Evolutionary conservation across 495 filamentous ascomycete genomes (phyloP), one percentile per base, ranked within the genome.

Genomic region (Durotheca rogersii): DNA sequence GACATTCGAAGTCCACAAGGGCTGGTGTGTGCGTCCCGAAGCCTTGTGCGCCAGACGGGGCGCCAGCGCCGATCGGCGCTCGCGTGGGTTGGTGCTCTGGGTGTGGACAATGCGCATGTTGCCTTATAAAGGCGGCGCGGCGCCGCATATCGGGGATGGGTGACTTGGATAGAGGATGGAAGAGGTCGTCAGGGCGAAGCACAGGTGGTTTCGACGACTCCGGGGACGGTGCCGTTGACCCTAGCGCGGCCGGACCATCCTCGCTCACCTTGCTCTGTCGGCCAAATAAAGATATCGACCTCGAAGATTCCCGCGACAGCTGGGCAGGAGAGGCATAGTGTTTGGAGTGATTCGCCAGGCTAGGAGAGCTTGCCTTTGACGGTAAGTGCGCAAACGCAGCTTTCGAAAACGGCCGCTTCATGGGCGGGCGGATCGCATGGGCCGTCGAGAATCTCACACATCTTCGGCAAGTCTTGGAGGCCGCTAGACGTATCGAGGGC

Each of bases 1-100:
- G 90, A 58, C 93, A 99, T 71, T 96, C 94, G 66, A 92, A 95
- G 43, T 84, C 78, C 49, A 95, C 87, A 68, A 93, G 89, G 6
- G 80, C 79, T 3, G 90, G 85, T 2, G 88, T 76, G 30, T 76
- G 60, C 35, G 45, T 70, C 23, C 72, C 78, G n/a, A 73, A 69
- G n/a, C 55, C 49, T 6, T 44, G 9, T n/a, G 19, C 62, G 39
- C 20, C 58, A 56, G 82, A 81, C 47, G 78, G 71, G 32, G 71
- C 68, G 68, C 86, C 83, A 7, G 81, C 76, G 48, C 86, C 83
- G 42, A 80, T 71, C 2, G 84, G 82, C 7, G 76, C 61, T 25
- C 84, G 77, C 7, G 85, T 88, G 48, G 82, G 79, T 31, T 78
- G 81, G 65, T 99, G 93, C 36, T 81, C 77, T 0, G 87, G 88